Percentiles rank a stretch among this genome's conserved stretches.
Evolutionary conservation across 2,329 filamentous ascomycete genomes (phyloP).

Genomic region (Hansfordia pulvinata): DNA sequence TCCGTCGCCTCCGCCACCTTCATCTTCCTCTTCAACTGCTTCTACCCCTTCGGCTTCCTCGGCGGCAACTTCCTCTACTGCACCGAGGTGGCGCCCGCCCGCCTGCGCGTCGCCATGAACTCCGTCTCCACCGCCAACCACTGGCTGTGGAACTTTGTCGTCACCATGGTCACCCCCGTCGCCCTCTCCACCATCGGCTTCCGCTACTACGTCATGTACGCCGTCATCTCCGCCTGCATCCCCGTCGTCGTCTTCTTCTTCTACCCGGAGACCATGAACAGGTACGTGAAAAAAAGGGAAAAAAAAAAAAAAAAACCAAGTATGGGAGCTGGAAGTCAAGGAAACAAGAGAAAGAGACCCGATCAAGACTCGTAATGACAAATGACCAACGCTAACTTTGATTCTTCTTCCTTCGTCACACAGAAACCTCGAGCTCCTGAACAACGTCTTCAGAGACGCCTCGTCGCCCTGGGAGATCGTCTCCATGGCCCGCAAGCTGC

Average conservation of each 20-base stretch:
- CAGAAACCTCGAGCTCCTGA: not conserved
- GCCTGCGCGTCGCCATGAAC: constrained; percentile 10
- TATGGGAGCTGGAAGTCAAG: no score
- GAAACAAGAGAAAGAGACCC: no score
- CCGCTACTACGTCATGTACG: constrained; percentile 26
- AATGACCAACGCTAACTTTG: no score
- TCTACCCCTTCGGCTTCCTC: constrained; percentile 18
- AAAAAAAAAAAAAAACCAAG: no score
- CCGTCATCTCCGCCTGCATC: constrained; percentile 18
- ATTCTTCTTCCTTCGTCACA: not conserved
- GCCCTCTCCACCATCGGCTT: constrained; percentile 21
- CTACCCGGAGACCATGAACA: constrained; percentile 20
- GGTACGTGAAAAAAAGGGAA: no score
- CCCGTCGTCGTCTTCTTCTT: constrained; percentile 22
- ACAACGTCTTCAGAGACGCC: constrained; percentile 1
- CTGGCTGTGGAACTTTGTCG: constrained; percentile 14
- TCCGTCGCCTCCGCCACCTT: constrained; percentile 14
- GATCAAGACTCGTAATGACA: no score
- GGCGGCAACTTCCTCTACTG: constrained; percentile 16
- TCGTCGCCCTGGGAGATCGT: no score
- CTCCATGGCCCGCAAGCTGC: constrained; percentile 1
- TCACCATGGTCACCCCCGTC: constrained; percentile 26
- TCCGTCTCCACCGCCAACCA: constrained; percentile 1
- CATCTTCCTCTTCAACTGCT: constrained; percentile 19
- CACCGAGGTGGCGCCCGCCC: constrained; percentile 13